These are phyloP conservation scores for Aspergillus indologenus DNA, from an alignment of 495 filamentous ascomycete genomes.

Conservation along the genomic window DNA sequence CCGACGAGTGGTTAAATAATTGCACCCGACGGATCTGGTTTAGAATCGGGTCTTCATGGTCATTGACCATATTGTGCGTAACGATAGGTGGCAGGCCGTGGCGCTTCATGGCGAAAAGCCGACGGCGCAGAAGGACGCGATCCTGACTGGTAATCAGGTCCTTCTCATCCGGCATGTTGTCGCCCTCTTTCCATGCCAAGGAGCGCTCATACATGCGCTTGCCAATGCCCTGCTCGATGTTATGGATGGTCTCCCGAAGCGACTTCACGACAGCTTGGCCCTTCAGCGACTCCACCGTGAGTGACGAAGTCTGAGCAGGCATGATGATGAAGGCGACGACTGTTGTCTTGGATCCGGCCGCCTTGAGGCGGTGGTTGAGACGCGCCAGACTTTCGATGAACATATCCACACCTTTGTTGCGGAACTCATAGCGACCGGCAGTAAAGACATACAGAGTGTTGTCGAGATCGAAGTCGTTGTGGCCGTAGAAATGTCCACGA, in stretches of 20 bases:
- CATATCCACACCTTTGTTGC: constrained; percentile 99
- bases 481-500: constrained; percentile 96
- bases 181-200: constrained; percentile 90
- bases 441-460: constrained; percentile 99
- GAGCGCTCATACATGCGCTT: constrained; percentile 92
- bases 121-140: constrained; percentile 85
- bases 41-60: constrained; percentile 86
- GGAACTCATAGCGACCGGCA: constrained; percentile 91
- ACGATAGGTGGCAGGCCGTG: constrained; percentile 88
- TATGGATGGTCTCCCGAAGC: constrained; percentile 82
- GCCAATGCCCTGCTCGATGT: constrained; percentile 86
- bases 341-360: constrained; percentile 80
- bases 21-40: constrained; percentile 96
- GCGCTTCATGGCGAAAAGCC: constrained; percentile 94
- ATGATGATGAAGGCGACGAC: constrained; percentile 99
- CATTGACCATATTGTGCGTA: constrained; percentile 99
- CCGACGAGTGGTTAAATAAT: constrained; percentile 90
- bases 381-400: constrained; percentile 95
- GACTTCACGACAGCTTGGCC: constrained; percentile 97
- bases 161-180: constrained; percentile 90
- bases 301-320: constrained; percentile 94
- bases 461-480: constrained; percentile 93
- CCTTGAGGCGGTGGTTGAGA: constrained; percentile 89
- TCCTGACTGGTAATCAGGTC: constrained; percentile 89
- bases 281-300: constrained; percentile 94